Evolutionary conservation across 257 asterid species (phyloP), one percentile per base, ranked within the genome.

Genomic region (Scutellaria galericulata): DNA sequence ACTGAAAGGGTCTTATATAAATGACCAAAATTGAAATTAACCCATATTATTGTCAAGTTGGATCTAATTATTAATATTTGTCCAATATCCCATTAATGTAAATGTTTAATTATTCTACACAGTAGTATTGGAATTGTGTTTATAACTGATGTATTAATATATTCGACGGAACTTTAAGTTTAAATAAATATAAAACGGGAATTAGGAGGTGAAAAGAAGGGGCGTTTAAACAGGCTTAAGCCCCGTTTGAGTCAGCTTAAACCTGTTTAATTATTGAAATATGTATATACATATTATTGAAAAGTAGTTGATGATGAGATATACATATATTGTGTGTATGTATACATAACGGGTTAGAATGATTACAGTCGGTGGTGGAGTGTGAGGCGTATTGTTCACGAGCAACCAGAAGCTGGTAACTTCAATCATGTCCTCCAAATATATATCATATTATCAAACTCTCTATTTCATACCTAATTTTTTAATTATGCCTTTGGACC

Each of bases 291-390:
- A 7, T 1, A 57, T 15, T 24, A 65, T 71, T 48, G 77, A 77
- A 77, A 77, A 65, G 74, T 72, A 66, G n/a, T 66, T 18, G 77
- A 72, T 78, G 75, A 72, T 67, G 63, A 40, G 4, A 20, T 6
- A 5, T 8, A 64, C 2, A 37, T 14, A 15, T 51, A 53, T 14
- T 7, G 22, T 31, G 18, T 7, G 53, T n/a, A 50, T 22, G n/a
- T 6, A 59, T 15, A 62, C 44, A 75, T 46, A 44, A 81, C 73
- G 74, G 78, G 78, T 83, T 76, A 61, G 15, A 82, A 84, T 86
- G 84, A 86, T 86, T 51, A 76, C 77, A 82, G 89, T 84, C 78
- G 87, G 91, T 86, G 84, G 91, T 82, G 83, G 86, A 67, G 80
- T 67, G 76, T 56, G 87, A 84, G 82, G 75, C 84, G 83, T 86